Base-by-base conservation (phyloP, 768 basidiomycete genomes). In the Naematelia aurantialba region DNA sequence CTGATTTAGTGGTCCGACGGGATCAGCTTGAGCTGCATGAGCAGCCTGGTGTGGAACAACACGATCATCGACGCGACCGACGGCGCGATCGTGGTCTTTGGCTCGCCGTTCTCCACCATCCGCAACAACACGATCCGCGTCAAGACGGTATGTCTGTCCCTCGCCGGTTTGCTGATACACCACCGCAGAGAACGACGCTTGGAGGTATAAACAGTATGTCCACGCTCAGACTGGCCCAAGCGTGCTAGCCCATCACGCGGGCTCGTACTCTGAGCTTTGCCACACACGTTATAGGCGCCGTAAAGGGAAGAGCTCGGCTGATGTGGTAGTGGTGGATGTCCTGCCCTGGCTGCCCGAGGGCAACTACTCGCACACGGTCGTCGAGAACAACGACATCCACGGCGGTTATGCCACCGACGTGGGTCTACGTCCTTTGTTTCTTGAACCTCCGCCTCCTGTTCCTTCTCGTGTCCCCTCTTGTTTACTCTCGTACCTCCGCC, bases 1-100 rank as follows among this genome's bases (percentile, higher is more conserved):
- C 52, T 52, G 30, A 52, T 31, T 22, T 59, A 73, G 61, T 78
- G 77, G 77, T 68, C 76, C 0, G 77, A 78, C 55, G 77, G 76
- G 1, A 72, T 78, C 45, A 70, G 67, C 24, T 59, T 78, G 12
- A 69, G 70, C 3, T 78, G 77, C 52, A 55, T 56, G 11, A 55
- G 60, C 26, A 62, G 65, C 54, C 49, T 71, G 24, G 69, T 78
- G 3, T 61, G 73, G 48, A 66, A 72, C 54, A 75, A 75, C 48
- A 29, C 52, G n/a, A 75, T 75, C 48, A 62, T 52, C 24, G 74
- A 75, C 53, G 29, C 47, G 4, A 57, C 27, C 21, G 58, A 56
- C 19, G 42, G 21, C 24, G 67, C 68, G 10, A 73, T 75, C 54
- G 74, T 75, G n/a, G 58, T 75, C 27, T 75, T 75, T 47, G 69